These are phyloP conservation scores for Zygosaccharomyces bisporus DNA, from an alignment of 805 yeast genomes.

Conservation along the genomic window DNA sequence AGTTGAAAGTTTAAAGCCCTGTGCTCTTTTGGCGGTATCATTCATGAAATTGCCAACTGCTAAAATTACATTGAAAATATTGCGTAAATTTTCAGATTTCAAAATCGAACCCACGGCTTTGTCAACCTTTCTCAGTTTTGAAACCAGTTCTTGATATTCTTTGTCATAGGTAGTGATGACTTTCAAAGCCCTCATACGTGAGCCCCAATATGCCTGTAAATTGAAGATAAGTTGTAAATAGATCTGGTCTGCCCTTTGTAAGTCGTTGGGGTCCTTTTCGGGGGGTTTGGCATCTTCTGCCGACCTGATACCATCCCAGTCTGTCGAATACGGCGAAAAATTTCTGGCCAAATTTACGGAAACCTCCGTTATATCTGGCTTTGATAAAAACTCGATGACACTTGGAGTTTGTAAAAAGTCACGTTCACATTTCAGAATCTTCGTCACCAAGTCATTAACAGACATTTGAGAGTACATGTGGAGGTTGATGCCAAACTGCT, in stretches of 20 bases:
- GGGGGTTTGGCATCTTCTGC: constrained; percentile 44
- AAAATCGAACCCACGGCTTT: constrained; percentile 65
- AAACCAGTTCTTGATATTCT: constrained; percentile 69
- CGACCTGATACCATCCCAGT: constrained; percentile 49
- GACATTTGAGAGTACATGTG: constrained; percentile 65
- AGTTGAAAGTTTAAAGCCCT: constrained; percentile 88
- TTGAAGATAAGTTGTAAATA: constrained; percentile 81
- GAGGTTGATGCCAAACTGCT: constrained; percentile 90
- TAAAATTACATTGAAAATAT: constrained; percentile 76
- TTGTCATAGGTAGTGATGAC: constrained; percentile 67
- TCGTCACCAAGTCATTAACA: constrained; percentile 64
- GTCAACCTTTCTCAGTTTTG: constrained; percentile 67
- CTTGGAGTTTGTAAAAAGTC: constrained; percentile 67
- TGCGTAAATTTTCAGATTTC: constrained; percentile 61
- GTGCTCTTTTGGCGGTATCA: constrained; percentile 84
- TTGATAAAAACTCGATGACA: constrained; percentile 79
- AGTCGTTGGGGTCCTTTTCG: constrained; percentile 67
- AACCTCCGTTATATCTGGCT: constrained; percentile 70
- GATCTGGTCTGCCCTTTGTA: constrained; percentile 83
- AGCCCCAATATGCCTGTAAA: constrained; percentile 84
- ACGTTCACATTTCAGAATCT: constrained; percentile 69
- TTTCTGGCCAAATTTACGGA: constrained; percentile 66
- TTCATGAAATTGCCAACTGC: constrained; percentile 97
- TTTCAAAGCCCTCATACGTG: constrained; percentile 80
- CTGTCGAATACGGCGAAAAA: constrained; percentile 75